Conservation (phyloP, 768 basidiomycete genomes). For the Leccinum ochraceum region DNA sequence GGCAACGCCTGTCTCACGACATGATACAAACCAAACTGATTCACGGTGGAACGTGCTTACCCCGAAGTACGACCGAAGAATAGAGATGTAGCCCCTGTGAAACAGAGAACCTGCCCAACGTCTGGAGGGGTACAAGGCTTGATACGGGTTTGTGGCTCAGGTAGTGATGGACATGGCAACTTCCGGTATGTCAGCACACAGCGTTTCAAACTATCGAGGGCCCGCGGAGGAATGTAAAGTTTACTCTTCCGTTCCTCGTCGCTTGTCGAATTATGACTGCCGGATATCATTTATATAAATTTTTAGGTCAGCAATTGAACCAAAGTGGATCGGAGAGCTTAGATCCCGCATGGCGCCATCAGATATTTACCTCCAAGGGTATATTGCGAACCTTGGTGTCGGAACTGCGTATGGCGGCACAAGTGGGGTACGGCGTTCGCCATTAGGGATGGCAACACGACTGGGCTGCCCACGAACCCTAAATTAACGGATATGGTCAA, state of each 20-base stretch:
- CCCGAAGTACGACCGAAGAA: constrained; percentile 7
- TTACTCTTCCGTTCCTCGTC: constrained; percentile 9
- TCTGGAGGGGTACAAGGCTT: neutral
- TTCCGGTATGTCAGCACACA: constrained; percentile 16
- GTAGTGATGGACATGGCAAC: constrained; percentile 6
- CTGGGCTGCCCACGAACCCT: constrained; percentile 25
- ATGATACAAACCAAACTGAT: neutral
- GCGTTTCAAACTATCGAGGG: constrained; percentile 25
- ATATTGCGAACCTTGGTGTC: constrained; percentile 17
- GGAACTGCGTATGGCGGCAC: constrained; percentile 8
- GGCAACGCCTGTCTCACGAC: neutral
- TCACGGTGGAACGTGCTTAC: neutral
- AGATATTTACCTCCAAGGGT: constrained; percentile 18
- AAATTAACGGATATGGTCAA: constrained; percentile 34
- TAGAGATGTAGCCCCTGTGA: constrained; percentile 1
- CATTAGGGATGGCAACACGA: constrained; percentile 21
- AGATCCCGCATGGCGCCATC: constrained; percentile 21
- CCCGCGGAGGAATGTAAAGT: constrained; percentile 26
- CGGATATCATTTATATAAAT: neutral
- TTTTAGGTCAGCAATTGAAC: constrained; percentile 2
- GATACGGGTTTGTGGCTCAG: neutral
- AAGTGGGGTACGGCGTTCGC: constrained; percentile 24
- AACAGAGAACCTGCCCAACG: neutral
- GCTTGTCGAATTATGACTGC: constrained; percentile 8
- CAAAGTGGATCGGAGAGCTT: constrained; percentile 15